A percentile compares a stretch with the other conserved stretches of the same genome.
Evolutionary conservation across 2,329 filamentous ascomycete species (phyloP).

Genomic region (Mollisiaceae sp.): DNA sequence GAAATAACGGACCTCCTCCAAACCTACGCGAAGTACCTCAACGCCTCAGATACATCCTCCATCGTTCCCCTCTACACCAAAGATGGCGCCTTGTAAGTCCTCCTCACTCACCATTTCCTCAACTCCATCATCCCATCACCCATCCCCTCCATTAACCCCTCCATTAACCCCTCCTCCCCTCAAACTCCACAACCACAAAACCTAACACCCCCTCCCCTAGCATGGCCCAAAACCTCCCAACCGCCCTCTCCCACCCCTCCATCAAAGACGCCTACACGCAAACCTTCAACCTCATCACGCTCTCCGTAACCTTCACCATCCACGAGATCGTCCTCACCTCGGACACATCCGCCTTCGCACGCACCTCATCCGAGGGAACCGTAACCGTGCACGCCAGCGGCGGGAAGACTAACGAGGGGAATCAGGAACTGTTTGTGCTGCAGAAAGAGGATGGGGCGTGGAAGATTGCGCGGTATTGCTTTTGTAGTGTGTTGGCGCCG

Average conservation of each 20-base stretch:
- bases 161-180: not conserved
- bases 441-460: constrained; percentile 17
- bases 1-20: constrained; percentile 1
- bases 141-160: not conserved
- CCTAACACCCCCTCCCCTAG: not conserved
- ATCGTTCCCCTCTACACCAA: constrained; percentile 7
- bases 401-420: constrained; percentile 2
- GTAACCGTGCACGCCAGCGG: not conserved
- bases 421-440: constrained; percentile 23
- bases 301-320: constrained; percentile 20
- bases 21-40: not conserved
- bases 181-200: not conserved
- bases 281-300: constrained; percentile 15
- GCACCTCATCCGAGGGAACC: constrained; percentile 14
- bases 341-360: constrained; percentile 17
- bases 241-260: constrained; percentile 4
- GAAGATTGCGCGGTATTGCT: constrained; percentile 25
- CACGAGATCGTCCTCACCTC: constrained; percentile 16
- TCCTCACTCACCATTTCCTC: not conserved
- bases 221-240: constrained; percentile 23
- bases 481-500: constrained; percentile 8
- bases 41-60: not conserved
- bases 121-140: not conserved
- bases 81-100: not conserved
- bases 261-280: constrained; percentile 13